Evolutionary conservation across 2,329 filamentous ascomycete species (phyloP).

Genomic region (Neoarthrinium moseri): DNA sequence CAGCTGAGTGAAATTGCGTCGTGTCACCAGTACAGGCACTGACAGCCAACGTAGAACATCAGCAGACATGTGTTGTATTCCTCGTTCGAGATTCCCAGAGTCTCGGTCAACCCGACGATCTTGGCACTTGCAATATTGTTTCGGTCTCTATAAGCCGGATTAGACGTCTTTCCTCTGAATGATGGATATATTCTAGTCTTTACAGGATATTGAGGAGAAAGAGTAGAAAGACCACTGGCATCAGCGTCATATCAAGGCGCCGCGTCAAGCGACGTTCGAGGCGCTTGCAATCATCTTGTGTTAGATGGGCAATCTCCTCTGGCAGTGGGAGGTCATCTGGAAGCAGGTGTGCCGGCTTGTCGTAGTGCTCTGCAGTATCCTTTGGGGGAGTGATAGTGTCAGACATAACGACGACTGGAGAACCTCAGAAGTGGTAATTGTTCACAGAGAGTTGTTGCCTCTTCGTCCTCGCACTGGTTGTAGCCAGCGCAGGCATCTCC

Average conservation of each 20-base stretch:
- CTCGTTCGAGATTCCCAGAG: constrained; percentile 10
- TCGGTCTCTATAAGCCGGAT: constrained; percentile 8
- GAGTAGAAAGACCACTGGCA: constrained; percentile 15
- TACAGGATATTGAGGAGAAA: constrained; percentile 16
- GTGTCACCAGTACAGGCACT: constrained; percentile 1
- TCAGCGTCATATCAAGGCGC: constrained; percentile 12
- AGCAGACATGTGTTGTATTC: constrained; percentile 16
- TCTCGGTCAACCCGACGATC: constrained; percentile 12
- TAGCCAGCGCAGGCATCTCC: too few relatives aligned
- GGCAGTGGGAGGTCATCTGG: constrained; percentile 8
- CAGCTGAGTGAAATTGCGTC: constrained; percentile 9
- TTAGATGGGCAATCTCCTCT: constrained; percentile 2
- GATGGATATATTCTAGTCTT: neutral
- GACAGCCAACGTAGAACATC: constrained; percentile 16
- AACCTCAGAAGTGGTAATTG: neutral
- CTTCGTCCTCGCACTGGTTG: too few relatives aligned
- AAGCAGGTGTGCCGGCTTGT: constrained; percentile 2
- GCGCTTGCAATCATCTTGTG: constrained; percentile 1
- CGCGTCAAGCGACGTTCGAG: constrained; percentile 5
- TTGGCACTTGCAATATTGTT: constrained; percentile 17
- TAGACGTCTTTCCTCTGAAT: neutral
- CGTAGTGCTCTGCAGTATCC: neutral
- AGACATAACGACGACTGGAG: constrained; percentile 2
- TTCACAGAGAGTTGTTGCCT: neutral
- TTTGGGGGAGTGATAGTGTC: constrained; percentile 1